Conservation (phyloP, 345 rosid genomes). For the Moringa oleifera region DNA sequence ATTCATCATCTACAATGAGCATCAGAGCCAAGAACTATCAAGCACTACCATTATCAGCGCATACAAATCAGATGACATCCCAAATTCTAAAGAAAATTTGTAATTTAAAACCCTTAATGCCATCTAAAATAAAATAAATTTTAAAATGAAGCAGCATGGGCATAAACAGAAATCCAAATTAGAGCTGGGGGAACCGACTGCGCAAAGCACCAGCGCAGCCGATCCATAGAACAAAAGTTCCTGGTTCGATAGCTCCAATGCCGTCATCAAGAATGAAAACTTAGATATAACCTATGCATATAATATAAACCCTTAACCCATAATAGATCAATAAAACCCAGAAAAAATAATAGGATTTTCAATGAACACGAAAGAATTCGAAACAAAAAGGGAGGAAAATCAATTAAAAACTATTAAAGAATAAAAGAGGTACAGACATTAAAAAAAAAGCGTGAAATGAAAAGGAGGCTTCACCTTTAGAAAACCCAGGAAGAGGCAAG, state of each 20-base stretch:
- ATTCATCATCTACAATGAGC: background rate
- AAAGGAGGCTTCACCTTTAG: constrained; percentile 23
- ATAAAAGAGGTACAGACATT: background rate
- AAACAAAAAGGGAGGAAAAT: background rate
- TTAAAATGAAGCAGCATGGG: background rate
- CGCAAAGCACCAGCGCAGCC: constrained; percentile 1
- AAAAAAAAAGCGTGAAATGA: background rate
- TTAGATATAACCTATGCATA: background rate
- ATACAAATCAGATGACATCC: background rate
- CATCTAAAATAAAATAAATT: background rate
- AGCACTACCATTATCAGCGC: background rate
- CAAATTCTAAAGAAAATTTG: background rate
- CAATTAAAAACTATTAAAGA: background rate
- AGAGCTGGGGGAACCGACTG: background rate
- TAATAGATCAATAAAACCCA: constrained; percentile 3
- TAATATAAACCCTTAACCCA: constrained; percentile 12
- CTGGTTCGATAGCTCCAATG: constrained; percentile 16
- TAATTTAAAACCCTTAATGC: background rate
- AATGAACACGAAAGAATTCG: background rate
- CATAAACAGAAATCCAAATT: background rate
- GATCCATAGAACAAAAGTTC: constrained; percentile 10
- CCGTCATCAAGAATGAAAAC: constrained; percentile 6
- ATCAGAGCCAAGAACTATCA: background rate
- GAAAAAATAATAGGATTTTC: constrained; percentile 3
- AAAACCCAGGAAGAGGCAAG: constrained; percentile 9